Conservation (phyloP, 352 stramenopile genomes). For the Globisporangium sylvaticum region DNA sequence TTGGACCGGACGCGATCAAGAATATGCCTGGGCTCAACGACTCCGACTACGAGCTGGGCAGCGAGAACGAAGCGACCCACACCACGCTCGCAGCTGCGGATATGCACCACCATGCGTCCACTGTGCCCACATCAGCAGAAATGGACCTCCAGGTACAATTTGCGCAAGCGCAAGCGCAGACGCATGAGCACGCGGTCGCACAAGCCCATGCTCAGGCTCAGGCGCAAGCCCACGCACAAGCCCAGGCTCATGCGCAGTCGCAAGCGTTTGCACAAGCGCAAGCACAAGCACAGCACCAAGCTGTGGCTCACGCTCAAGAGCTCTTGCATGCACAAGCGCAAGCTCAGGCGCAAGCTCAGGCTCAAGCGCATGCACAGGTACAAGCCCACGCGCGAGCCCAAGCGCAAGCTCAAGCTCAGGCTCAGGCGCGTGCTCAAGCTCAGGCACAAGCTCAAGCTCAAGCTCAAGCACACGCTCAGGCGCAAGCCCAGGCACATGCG, state of each 20-base stretch:
- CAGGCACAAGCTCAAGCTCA: conserved; percentile 21
- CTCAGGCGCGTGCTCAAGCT: conserved; percentile 17
- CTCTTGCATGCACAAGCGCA: conserved; percentile 32
- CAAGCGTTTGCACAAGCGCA: conserved; percentile 14
- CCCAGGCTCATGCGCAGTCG: not conserved
- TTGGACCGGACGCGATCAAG: conserved; percentile 64
- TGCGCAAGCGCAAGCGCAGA: conserved; percentile 7
- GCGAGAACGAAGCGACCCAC: conserved; percentile 11
- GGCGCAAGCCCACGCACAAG: conserved; percentile 1
- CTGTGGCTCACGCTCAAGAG: conserved; percentile 28
- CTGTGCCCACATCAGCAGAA: not conserved
- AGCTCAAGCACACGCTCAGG: conserved; percentile 19
- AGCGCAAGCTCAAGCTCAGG: conserved; percentile 23
- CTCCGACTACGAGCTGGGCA: conserved; percentile 52
- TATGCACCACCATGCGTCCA: not conserved
- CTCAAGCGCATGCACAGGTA: conserved; percentile 21
- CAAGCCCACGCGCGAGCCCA: conserved; percentile 30
- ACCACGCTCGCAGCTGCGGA: conserved; percentile 11
- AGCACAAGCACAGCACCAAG: conserved; percentile 23
- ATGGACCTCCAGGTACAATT: conserved; percentile 9
- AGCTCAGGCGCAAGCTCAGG: conserved; percentile 27
- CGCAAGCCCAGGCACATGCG: conserved; percentile 22
- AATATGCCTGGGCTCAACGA: conserved; percentile 46
- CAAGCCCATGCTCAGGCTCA: not conserved
- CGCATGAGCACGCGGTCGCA: not conserved